These are phyloP conservation scores for Syzygium syzygioides DNA, from an alignment of 441 rosid species.

Conservation along the genomic window DNA sequence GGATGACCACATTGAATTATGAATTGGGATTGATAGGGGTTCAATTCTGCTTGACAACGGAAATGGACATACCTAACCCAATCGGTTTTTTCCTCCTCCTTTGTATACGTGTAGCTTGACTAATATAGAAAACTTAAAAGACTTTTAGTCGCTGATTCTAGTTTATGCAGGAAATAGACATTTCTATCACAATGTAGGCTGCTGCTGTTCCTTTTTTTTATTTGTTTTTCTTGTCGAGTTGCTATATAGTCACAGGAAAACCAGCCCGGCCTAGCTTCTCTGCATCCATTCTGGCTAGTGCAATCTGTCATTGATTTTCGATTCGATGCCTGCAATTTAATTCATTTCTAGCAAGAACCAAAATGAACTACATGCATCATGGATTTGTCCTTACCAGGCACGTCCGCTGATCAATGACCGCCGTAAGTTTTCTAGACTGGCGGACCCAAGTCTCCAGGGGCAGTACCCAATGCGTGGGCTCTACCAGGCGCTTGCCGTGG, in stretches of 20 bases:
- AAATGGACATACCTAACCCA: neutral
- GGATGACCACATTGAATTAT: neutral
- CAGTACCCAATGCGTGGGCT: conserved; percentile 82
- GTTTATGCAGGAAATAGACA: neutral
- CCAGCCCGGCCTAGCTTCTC: neutral
- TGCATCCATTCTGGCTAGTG: neutral
- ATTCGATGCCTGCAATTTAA: neutral
- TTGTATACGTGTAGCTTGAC: neutral
- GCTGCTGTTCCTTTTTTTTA: neutral
- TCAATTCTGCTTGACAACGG: neutral
- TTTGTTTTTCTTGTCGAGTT: neutral
- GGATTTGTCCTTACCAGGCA: conserved; percentile 41
- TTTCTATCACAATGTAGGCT: neutral
- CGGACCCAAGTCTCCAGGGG: conserved; percentile 74
- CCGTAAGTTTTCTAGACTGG: conserved; percentile 67
- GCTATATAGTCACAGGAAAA: neutral
- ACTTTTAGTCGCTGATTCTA: neutral
- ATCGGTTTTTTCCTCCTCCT: neutral
- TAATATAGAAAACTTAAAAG: neutral
- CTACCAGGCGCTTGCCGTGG: conserved; percentile 93
- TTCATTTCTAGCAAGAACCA: neutral
- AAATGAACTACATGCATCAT: neutral
- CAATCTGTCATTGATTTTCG: neutral
- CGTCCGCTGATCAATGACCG: conserved; percentile 84
- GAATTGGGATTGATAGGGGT: neutral